Conservation (phyloP, 257 asterid species). For the Nemophila menziesii region DNA sequence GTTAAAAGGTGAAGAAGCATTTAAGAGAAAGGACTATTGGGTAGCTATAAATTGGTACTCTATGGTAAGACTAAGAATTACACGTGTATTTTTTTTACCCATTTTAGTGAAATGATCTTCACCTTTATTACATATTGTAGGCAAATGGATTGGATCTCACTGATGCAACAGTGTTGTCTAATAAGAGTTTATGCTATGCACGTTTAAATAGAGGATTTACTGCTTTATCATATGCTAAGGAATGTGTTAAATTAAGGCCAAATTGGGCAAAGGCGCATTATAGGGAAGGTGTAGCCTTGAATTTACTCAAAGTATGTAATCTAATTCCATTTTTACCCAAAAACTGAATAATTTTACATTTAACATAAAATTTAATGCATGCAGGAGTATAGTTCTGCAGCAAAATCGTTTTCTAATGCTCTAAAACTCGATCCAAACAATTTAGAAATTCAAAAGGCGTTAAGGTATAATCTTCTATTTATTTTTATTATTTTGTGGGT, state of each 20-base stretch:
- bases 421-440: background rate
- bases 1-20: no score
- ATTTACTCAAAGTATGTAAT: background rate
- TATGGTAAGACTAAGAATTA: no score
- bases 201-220: background rate
- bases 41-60: no score
- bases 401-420: background rate
- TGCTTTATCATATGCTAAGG: slow-evolving; percentile 22
- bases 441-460: background rate
- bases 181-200: slow-evolving; percentile 18
- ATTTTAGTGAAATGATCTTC: no score
- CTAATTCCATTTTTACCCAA: background rate
- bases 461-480: background rate
- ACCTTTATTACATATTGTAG: no score
- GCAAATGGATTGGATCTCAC: background rate
- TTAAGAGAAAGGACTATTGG: no score
- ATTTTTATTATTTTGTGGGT: background rate
- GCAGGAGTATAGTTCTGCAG: background rate
- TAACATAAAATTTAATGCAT: background rate
- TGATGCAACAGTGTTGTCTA: slow-evolving; percentile 1
- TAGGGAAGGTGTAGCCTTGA: slow-evolving; percentile 25
- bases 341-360: no score
- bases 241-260: slow-evolving; percentile 15
- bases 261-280: slow-evolving; percentile 20
- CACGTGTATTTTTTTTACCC: no score